Evolutionary conservation across 148 eudicot genomes (phyloP).

Genomic region (Chenopodium berlandieri): DNA sequence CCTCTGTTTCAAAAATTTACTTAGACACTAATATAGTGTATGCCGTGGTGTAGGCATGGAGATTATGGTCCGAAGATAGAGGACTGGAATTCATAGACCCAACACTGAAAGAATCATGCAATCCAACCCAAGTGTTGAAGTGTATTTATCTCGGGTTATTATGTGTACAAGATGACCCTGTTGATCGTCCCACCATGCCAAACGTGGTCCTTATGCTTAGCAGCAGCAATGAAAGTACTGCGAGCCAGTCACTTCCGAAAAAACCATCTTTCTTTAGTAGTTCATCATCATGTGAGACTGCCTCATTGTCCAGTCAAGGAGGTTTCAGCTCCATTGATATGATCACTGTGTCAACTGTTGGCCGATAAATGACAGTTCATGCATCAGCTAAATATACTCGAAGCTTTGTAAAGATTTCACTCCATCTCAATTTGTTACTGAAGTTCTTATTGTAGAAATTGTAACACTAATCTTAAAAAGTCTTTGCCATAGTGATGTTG

Average conservation of each 20-base stretch:
- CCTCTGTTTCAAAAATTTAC: no score
- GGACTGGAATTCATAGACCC: conserved; percentile 24
- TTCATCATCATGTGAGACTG: conserved; percentile 11
- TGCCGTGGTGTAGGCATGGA: conserved; percentile 28
- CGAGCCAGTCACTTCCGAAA: conserved; percentile 17
- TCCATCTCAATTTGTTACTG: no score
- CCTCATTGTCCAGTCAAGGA: conserved; percentile 22
- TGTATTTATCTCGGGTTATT: conserved; percentile 28
- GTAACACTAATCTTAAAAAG: no score
- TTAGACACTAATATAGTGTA: background rate
- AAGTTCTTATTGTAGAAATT: no score
- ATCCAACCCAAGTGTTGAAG: conserved; percentile 17
- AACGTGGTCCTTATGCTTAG: conserved; percentile 24
- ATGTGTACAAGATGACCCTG: conserved; percentile 26
- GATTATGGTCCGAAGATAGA: conserved; percentile 30
- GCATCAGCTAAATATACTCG: no score
- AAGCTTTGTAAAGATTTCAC: no score
- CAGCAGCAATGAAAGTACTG: conserved; percentile 6
- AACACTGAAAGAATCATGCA: conserved; percentile 19
- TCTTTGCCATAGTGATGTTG: no score
- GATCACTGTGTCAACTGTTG: conserved; percentile 20
- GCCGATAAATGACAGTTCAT: conserved; percentile 5
- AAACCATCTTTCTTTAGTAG: conserved; percentile 26
- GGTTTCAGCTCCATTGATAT: conserved; percentile 9
- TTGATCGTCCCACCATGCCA: conserved; percentile 29